Evolutionary conservation across 495 filamentous ascomycete genomes (phyloP).

Genomic region (Penicillium subrubescens): DNA sequence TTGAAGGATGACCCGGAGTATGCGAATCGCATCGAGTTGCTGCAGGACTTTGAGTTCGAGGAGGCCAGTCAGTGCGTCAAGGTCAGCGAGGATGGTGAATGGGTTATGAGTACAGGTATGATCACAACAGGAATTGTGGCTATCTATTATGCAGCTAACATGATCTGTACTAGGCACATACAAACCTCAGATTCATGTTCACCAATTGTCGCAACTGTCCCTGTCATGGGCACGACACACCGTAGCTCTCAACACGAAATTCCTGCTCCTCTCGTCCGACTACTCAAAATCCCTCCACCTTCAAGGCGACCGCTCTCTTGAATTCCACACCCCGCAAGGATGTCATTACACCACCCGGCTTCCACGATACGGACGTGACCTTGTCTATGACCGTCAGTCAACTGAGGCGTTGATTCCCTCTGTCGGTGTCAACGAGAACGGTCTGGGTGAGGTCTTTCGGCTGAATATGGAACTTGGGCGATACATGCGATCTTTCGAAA

Average conservation of each 20-base stretch:
- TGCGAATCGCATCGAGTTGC: slow-evolving; percentile 87
- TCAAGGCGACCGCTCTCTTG: slow-evolving; percentile 85
- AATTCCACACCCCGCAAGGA: slow-evolving; percentile 91
- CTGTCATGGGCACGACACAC: slow-evolving; percentile 93
- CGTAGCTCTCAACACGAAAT: slow-evolving; percentile 89
- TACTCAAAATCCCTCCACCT: slow-evolving; percentile 95
- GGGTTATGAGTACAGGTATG: slow-evolving; percentile 94
- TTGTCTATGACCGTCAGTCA: slow-evolving; percentile 80
- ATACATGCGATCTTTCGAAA: slow-evolving; percentile 78
- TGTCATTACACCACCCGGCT: slow-evolving; percentile 86
- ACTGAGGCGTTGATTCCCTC: slow-evolving; percentile 86
- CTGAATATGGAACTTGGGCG: slow-evolving; percentile 88
- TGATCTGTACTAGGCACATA: slow-evolving; percentile 61
- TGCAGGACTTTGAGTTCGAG: slow-evolving; percentile 98
- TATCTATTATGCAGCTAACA: slow-evolving; percentile 15
- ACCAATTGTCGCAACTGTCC: slow-evolving; percentile 89
- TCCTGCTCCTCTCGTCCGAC: slow-evolving; percentile 87
- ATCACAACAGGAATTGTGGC: slow-evolving; percentile 12
- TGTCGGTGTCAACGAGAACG: slow-evolving; percentile 83
- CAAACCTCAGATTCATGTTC: slow-evolving; percentile 96
- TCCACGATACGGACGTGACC: slow-evolving; percentile 88
- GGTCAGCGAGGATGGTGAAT: slow-evolving; percentile 94
- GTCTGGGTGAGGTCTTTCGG: slow-evolving; percentile 87
- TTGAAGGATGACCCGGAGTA: slow-evolving; percentile 92
- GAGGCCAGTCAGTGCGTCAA: slow-evolving; percentile 93